Base-by-base conservation (phyloP, 805 yeast genomes). In the Saccharomycopsis babjevae region DNA sequence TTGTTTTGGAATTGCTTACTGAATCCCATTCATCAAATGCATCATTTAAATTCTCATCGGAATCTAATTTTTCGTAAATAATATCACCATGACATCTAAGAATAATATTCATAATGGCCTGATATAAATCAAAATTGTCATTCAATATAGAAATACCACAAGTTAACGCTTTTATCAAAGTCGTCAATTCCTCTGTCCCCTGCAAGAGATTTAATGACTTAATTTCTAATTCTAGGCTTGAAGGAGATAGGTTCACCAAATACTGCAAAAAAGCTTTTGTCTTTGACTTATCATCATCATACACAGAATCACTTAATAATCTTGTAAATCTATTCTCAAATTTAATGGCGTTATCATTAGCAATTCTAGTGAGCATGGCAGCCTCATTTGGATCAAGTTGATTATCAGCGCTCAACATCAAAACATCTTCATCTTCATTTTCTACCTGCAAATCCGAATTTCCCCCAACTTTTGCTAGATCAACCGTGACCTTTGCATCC, bases 61-160 rank as follows among this genome's bases (percentile, higher is more conserved):
- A 71, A n/a, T 42, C 25, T 16, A 64, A 40, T 64, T 69, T 72
- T 59, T 70, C 74, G 69, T 70, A 74, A 38, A 94, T 74, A 6
- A 89, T 83, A 71, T 93, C 98, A 30, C 93, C 92, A 72, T 94
- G 99, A 57, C 80, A 80, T 68, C 82, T 83, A 64, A 90, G 77
- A 59, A 92, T 77, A 77, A 90, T 78, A 20, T 84, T 77, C 79
- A 89, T 83, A 72, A 90, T 81, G 0, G 96, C 96, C 70, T 90
- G 91, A 59, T 85, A 80, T 18, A 93, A 74, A 66, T 94, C 99
- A 70, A 81, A 84, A 72, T 91, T 83, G 16, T 65, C 70, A 61
- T 87, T 87, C 5, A 76, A 63, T 11, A 22, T 13, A 6, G 69
- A 66, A 55, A 88, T 70, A 1, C 93, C 96, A 55, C 71, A 72